A percentile compares a stretch with the other conserved stretches of the same genome.
These are phyloP conservation scores for Malus hybrid DNA, from an alignment of 331 rosid species.

Conservation along the genomic window DNA sequence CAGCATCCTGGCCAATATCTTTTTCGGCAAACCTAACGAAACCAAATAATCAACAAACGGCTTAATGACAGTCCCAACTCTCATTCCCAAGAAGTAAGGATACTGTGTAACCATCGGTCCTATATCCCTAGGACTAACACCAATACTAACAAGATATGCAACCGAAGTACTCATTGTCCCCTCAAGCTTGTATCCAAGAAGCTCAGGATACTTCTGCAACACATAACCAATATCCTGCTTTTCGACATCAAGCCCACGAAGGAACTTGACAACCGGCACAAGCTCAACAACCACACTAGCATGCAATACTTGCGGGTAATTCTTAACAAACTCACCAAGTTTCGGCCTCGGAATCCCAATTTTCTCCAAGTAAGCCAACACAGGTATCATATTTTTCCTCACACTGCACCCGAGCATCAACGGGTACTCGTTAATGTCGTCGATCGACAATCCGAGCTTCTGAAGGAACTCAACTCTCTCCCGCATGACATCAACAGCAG, in stretches of 20 bases:
- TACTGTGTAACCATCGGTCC: slow-evolving; percentile 89
- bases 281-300: slow-evolving; percentile 93
- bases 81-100: slow-evolving; percentile 79
- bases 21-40: slow-evolving; percentile 59
- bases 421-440: slow-evolving; percentile 69
- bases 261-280: slow-evolving; percentile 68
- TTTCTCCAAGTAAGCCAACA: slow-evolving; percentile 72
- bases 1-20: slow-evolving; percentile 67
- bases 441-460: slow-evolving; percentile 56
- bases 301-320: slow-evolving; percentile 76
- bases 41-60: slow-evolving; percentile 65
- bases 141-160: slow-evolving; percentile 81
- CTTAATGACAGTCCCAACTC: slow-evolving; percentile 81
- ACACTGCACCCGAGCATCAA: slow-evolving; percentile 73
- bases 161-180: slow-evolving; percentile 94
- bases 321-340: slow-evolving; percentile 62
- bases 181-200: slow-evolving; percentile 80
- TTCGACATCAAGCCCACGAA: slow-evolving; percentile 87
- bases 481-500: slow-evolving; percentile 70
- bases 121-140: slow-evolving; percentile 76
- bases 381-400: slow-evolving; percentile 71
- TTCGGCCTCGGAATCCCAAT: slow-evolving; percentile 68
- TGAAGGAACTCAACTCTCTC: slow-evolving; percentile 77
- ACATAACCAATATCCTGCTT: slow-evolving; percentile 75
- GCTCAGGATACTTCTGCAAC: slow-evolving; percentile 73